phyloP scores from a whole-genome alignment of 1,284 basidiomycete species.

The Apiotrichum veenhuisii region DNA sequence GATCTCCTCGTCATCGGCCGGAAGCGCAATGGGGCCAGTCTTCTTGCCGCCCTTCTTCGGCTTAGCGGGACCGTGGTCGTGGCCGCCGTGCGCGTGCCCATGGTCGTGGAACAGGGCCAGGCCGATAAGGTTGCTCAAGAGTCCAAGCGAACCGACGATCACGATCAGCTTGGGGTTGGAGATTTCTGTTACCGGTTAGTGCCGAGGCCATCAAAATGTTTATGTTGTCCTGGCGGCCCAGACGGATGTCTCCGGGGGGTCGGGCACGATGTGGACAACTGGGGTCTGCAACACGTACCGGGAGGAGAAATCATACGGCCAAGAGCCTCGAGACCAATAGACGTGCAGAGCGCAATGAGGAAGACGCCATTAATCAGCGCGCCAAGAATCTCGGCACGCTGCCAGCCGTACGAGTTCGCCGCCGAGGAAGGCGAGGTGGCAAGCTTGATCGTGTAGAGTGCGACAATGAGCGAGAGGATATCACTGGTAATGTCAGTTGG shows the following conservation, averaged over 20 bases:
- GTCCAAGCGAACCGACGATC: constrained; percentile 81
- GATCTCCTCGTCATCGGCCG: constrained; percentile 13
- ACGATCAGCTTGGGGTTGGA: constrained; percentile 82
- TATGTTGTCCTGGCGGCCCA: too few relatives aligned
- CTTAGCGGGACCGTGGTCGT: constrained; percentile 20
- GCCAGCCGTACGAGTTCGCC: constrained; percentile 62
- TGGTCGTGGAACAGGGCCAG: constrained; percentile 93
- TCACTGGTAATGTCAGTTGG: constrained; percentile 61
- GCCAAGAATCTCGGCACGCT: constrained; percentile 96
- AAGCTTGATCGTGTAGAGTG: constrained; percentile 93
- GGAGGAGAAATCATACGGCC: constrained; percentile 81
- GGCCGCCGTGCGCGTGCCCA: constrained; percentile 53
- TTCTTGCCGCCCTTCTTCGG: neutral
- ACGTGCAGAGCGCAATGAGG: constrained; percentile 90
- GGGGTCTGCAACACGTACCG: constrained; percentile 54
- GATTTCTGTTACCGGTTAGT: constrained; percentile 58
- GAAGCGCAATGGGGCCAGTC: constrained; percentile 24
- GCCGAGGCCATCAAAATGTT: too few relatives aligned
- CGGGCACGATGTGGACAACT: too few relatives aligned
- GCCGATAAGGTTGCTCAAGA: constrained; percentile 89
- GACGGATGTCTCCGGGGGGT: too few relatives aligned
- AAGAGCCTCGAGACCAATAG: constrained; percentile 89
- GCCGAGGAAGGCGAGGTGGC: constrained; percentile 42
- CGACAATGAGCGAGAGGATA: constrained; percentile 91
- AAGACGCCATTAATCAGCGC: constrained; percentile 96